Conservation (phyloP, 2,329 filamentous ascomycete species). For the Trichophyton simii region DNA sequence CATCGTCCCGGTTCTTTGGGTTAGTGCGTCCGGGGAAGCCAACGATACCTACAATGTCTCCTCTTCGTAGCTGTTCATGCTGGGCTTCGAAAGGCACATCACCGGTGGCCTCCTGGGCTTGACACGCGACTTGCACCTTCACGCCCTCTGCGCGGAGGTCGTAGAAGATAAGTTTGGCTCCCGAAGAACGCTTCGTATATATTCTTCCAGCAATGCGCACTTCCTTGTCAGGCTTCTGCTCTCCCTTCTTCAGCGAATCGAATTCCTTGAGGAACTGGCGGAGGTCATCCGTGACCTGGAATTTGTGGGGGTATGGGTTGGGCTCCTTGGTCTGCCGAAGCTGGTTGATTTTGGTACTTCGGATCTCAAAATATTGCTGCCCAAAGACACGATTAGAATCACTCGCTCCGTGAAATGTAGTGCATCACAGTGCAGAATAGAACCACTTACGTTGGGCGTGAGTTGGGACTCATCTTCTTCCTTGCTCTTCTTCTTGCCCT, state of each 20-base stretch:
- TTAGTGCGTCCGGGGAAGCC: slow-evolving; percentile 75
- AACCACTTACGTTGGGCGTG: slow-evolving; percentile 53
- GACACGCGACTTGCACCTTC: slow-evolving; percentile 84
- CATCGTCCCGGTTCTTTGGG: slow-evolving; percentile 77
- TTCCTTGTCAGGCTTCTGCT: slow-evolving; percentile 61
- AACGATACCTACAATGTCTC: slow-evolving; percentile 82
- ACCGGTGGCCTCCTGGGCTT: slow-evolving; percentile 63
- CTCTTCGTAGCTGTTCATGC: slow-evolving; percentile 76
- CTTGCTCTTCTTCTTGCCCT: slow-evolving; percentile 42
- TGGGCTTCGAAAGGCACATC: slow-evolving; percentile 67
- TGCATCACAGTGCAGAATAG: background rate
- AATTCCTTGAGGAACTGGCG: slow-evolving; percentile 68
- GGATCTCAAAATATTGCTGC: slow-evolving; percentile 92
- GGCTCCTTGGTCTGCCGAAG: slow-evolving; percentile 60
- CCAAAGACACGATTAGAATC: background rate
- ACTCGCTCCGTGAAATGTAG: background rate
- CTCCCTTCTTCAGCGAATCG: slow-evolving; percentile 68
- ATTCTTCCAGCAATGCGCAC: slow-evolving; percentile 74
- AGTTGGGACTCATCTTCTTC: slow-evolving; percentile 59
- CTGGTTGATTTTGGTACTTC: slow-evolving; percentile 67
- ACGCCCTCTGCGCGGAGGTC: slow-evolving; percentile 64
- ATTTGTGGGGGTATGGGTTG: slow-evolving; percentile 89
- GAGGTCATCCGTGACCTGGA: slow-evolving; percentile 73
- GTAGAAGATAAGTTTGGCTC: slow-evolving; percentile 83
- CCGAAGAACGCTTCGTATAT: slow-evolving; percentile 72